Evolutionary conservation across 2,329 filamentous ascomycete species (phyloP), one percentile per base, ranked within the genome.

Genomic region (Coniosporium tulheliwenetii): DNA sequence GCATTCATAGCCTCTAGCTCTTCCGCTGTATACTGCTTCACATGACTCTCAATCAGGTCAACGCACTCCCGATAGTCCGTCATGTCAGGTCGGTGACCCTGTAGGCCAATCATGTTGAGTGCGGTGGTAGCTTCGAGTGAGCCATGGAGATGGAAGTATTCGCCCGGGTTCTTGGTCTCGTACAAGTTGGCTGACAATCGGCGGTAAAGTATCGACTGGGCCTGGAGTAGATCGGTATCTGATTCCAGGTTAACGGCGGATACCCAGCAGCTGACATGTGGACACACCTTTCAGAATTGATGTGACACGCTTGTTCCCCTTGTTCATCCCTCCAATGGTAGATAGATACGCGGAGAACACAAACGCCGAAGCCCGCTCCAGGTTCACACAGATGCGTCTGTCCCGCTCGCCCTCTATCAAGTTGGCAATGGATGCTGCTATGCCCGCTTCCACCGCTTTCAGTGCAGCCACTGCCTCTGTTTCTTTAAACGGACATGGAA

Each of bases 191-290:
- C 66, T 10, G 59, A 81, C 57, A 85, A 67, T 45, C 81, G 75
- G 8, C 81, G 73, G 52, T 85, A 85, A 5, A 74, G 63, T 45
- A 77, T 74, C 2, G 80, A 82, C 53, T 85, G 81, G 1, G 81
- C 81, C 45, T 71, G 63, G 5, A 82, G 62, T 15, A 85, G 59
- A 57, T 85, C 81, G 50, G 80, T 85, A 49, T 84, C 80, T 84
- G 43, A 26, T 26, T 26, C 7, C 13, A 26, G 14, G 37, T n/a
- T 2, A 26, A 7, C 19, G 37, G 50, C 38, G 49, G 48, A 29
- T 38, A 16, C 36, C n/a, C 5, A 13, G 5, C n/a, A 38, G 8
- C 26, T 38, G 36, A 5, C 16, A 14, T 14, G 5, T 38, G 5
- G 8, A 45, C 16, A 38, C 42, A 60, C 63, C 52, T 52, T 65